Evolutionary conservation across 805 yeast genomes (phyloP), one percentile per base, ranked within the genome.

Genomic region (Metschnikowia amazonensis): DNA sequence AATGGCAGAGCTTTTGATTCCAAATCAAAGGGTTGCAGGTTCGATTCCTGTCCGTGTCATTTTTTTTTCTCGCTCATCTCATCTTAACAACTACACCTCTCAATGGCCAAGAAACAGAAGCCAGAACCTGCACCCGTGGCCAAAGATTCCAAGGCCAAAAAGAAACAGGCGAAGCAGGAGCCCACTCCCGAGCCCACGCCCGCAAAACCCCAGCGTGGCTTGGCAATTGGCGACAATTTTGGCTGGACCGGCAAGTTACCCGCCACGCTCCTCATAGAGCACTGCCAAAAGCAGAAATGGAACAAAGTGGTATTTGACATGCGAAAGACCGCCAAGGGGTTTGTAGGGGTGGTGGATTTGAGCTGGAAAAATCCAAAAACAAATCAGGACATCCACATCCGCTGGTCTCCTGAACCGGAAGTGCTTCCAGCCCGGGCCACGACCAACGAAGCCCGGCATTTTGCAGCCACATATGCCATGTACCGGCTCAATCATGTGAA

Each of bases 201-300:
- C 3, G 54, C 58, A 24, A 67, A 67, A 43, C 75, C 75, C 4
- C 65, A 55, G 39, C 51, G 75, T 47, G 76, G 76, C 3, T 52
- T 66, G 25, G 72, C 63, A 17, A 64, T 72, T 25, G 75, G 74
- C 11, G 82, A 85, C 13, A 77, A 84, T 30, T 69, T 82, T 36
- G 88, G 92, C 24, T 89, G 97, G 97, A 89, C 97, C 0, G 99
- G 99, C 1, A 92, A 92, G 57, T 70, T 92, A 13, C 98, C 99
- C 0, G 89, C 86, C 2, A 82, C 94, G 0, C 65, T 92, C 14
- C 74, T 92, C 4, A 88, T 88, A 58, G 99, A 92, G 59, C 84
- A 82, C 52, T 86, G 94, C 51, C 97, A 88, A 62, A 86, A 84
- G 60, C 81, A 78, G 48, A 88, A 89, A 64, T 92, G 99, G 99